These are phyloP conservation scores for Polyporus arcularius DNA, from an alignment of 768 basidiomycete species.

Conservation along the genomic window DNA sequence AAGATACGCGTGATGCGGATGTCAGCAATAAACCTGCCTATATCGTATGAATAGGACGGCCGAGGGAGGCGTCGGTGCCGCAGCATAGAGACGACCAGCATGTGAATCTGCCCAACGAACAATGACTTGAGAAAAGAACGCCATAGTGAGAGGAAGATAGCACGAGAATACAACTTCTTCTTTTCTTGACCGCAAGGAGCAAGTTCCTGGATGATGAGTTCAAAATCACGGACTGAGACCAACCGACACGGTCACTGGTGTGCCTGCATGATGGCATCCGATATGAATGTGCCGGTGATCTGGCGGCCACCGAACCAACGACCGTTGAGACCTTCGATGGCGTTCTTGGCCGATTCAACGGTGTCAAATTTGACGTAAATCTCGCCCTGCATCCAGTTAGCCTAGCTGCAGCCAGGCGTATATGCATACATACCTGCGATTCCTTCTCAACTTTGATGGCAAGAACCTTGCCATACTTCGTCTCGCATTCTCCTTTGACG, in stretches of 20 bases:
- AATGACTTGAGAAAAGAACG: constrained; percentile 21
- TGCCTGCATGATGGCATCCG: constrained; percentile 92
- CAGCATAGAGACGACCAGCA: constrained; percentile 5
- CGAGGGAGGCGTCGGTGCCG: neutral
- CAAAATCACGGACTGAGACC: neutral
- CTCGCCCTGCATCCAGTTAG: constrained; percentile 67
- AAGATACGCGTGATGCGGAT: constrained; percentile 32
- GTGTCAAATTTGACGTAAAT: constrained; percentile 92
- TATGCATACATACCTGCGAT: constrained; percentile 66
- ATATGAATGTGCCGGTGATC: constrained; percentile 85
- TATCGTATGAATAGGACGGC: constrained; percentile 9
- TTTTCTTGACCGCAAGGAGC: constrained; percentile 5
- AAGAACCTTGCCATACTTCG: constrained; percentile 84
- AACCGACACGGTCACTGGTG: constrained; percentile 55
- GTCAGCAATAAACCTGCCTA: constrained; percentile 42
- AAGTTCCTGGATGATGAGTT: neutral
- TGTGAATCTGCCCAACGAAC: constrained; percentile 26
- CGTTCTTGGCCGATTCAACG: constrained; percentile 78
- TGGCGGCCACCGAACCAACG: constrained; percentile 97
- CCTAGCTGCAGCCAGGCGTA: neutral
- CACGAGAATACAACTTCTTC: constrained; percentile 25
- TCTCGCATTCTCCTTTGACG: constrained; percentile 91
- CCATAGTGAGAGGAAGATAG: constrained; percentile 6
- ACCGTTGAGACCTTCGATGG: constrained; percentile 88
- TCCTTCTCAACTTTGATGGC: constrained; percentile 94